A percentile compares a stretch with the other conserved stretches of the same genome.
These are phyloP conservation scores for Venturia pyrina DNA, from an alignment of 2,329 filamentous ascomycete species.

Conservation along the genomic window DNA sequence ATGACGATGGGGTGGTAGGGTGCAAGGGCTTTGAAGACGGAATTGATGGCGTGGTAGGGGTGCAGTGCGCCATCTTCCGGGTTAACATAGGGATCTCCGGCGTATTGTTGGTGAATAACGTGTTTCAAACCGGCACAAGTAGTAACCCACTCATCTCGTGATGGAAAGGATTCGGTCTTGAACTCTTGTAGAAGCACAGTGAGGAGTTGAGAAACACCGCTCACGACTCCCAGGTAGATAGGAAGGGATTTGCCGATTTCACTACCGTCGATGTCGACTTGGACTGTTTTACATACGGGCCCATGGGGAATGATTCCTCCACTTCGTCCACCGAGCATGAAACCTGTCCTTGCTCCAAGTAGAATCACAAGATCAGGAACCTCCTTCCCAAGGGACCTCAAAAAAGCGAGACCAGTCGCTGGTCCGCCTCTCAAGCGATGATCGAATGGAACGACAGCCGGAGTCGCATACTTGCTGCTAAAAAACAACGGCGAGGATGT, in stretches of 20 bases:
- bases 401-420: conserved; percentile 25
- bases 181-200: conserved; percentile 18
- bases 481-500: conserved; percentile 33
- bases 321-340: conserved; percentile 29
- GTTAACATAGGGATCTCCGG: conserved; percentile 19
- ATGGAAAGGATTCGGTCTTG: conserved; percentile 16
- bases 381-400: conserved; percentile 20
- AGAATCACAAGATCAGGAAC: conserved; percentile 34
- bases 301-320: conserved; percentile 29
- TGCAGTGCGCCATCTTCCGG: conserved; percentile 26
- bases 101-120: conserved; percentile 17
- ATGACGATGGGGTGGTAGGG: conserved; percentile 28
- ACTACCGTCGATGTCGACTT: conserved; percentile 33
- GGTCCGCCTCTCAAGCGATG: conserved; percentile 28
- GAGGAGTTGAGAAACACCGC: conserved; percentile 28
- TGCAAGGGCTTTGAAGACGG: conserved; percentile 25
- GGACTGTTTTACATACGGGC: conserved; percentile 27
- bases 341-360: conserved; percentile 32
- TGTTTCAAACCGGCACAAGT: conserved; percentile 2
- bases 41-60: conserved; percentile 33
- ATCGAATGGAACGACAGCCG: conserved; percentile 19
- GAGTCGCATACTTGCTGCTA: conserved; percentile 25
- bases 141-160: not conserved
- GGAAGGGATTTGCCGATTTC: conserved; percentile 34
- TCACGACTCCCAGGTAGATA: conserved; percentile 32